These are phyloP conservation scores for Elsinoe necatrix DNA, from an alignment of 2,329 filamentous ascomycete species.

Conservation along the genomic window DNA sequence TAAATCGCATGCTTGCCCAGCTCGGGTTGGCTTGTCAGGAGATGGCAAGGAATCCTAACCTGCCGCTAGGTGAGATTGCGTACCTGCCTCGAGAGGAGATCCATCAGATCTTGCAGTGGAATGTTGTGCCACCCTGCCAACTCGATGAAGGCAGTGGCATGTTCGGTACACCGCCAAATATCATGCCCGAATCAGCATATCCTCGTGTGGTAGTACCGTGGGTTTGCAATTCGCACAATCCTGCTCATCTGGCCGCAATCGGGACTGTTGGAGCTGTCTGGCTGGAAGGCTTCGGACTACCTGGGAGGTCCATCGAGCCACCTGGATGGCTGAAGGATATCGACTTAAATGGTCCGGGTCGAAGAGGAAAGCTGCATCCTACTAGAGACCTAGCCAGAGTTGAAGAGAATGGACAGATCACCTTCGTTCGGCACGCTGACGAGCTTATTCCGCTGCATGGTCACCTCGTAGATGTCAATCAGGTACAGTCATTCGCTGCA, in stretches of 20 bases:
- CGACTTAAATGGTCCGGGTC: constrained; percentile 11
- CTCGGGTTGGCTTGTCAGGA: constrained; percentile 15
- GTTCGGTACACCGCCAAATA: not conserved
- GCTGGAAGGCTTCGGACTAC: constrained; percentile 14
- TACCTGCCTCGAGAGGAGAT: constrained; percentile 15
- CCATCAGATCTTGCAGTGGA: constrained; percentile 16
- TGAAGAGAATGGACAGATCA: constrained; percentile 14
- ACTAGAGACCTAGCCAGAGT: constrained; percentile 25
- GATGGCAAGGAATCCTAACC: constrained; percentile 8
- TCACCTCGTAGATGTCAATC: too few species aligned
- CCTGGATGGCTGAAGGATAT: constrained; percentile 18
- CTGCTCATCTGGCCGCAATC: constrained; percentile 29
- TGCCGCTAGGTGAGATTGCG: constrained; percentile 7
- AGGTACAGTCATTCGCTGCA: too few species aligned
- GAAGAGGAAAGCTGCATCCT: constrained; percentile 14
- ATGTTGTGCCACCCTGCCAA: constrained; percentile 2
- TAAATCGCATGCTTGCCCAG: constrained; percentile 17
- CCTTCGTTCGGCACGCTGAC: too few species aligned
- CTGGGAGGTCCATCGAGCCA: constrained; percentile 25
- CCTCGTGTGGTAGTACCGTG: constrained; percentile 20
- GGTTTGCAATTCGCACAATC: constrained; percentile 25
- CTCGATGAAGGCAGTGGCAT: not conserved
- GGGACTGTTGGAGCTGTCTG: constrained; percentile 25
- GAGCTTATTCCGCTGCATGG: too few species aligned
- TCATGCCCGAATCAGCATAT: constrained; percentile 2